Evolutionary conservation across 2,329 filamentous ascomycete species (phyloP).

Genomic region (Boeremia lycopersici): DNA sequence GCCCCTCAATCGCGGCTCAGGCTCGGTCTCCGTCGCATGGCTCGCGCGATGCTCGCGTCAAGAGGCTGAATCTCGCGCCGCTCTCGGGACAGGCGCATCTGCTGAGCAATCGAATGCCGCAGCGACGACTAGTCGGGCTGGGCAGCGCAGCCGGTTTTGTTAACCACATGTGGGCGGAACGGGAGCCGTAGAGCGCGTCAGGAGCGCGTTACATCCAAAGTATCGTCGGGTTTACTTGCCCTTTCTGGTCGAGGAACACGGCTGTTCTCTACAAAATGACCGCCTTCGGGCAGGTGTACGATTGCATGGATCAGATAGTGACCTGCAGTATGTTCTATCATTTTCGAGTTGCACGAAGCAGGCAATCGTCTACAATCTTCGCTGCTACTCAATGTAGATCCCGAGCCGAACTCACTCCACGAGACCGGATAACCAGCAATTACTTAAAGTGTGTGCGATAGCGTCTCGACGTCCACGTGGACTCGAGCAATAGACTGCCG

Average conservation of each 20-base stretch:
- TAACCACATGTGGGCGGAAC: slow-evolving; percentile 26
- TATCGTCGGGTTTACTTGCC: slow-evolving; percentile 26
- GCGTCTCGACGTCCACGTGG: neutral
- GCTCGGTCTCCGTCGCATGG: slow-evolving; percentile 18
- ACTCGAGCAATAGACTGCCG: neutral
- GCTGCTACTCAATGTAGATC: neutral
- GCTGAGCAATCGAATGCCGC: slow-evolving; percentile 4
- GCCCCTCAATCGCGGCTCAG: slow-evolving; percentile 33
- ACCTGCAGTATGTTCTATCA: neutral
- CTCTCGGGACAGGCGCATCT: slow-evolving; percentile 12
- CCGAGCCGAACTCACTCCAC: neutral
- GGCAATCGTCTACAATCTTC: neutral
- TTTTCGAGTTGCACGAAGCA: neutral
- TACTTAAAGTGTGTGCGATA: neutral
- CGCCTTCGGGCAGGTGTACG: neutral
- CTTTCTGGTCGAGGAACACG: slow-evolving; percentile 20
- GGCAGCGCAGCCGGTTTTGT: slow-evolving; percentile 18
- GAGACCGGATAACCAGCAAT: neutral
- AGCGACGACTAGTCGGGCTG: slow-evolving; percentile 18
- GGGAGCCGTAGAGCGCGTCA: slow-evolving; percentile 11
- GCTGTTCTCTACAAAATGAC: slow-evolving; percentile 6
- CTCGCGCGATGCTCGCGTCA: slow-evolving; percentile 33
- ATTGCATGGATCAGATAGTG: neutral
- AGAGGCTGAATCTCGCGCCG: slow-evolving; percentile 35
- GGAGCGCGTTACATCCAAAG: slow-evolving; percentile 5